These are phyloP conservation scores for Breviolum minutum DNA, from an alignment of 73 alveolate species.

Conservation along the genomic window DNA sequence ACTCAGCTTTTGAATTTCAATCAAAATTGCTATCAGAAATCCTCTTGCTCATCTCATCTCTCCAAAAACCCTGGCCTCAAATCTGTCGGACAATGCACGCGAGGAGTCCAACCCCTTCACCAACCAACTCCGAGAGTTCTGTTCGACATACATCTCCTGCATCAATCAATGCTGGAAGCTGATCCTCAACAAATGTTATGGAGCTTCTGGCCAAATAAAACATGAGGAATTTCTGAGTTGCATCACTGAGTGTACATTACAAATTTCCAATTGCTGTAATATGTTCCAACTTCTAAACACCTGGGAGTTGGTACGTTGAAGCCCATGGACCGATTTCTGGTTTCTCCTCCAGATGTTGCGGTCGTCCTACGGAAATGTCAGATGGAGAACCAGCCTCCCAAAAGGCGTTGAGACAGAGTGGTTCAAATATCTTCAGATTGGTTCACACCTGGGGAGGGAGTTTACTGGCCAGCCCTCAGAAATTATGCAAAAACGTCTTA, in stretches of 20 bases:
- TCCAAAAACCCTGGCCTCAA: background rate
- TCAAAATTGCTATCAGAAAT: background rate
- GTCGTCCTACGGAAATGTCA: background rate
- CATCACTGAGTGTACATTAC: too few species aligned
- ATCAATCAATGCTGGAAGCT: background rate
- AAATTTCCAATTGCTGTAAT: too few species aligned
- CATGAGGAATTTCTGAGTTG: too few species aligned
- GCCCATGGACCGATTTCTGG: too few species aligned
- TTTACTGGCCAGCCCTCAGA: background rate
- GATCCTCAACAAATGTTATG: background rate
- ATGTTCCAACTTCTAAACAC: too few species aligned
- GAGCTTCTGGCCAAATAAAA: too few species aligned
- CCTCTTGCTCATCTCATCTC: background rate
- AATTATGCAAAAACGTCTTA: background rate
- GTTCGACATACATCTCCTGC: conserved; percentile 69
- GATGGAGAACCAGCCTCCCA: conserved; percentile 4
- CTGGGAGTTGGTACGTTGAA: too few species aligned
- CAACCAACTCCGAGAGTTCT: conserved; percentile 74
- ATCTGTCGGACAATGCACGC: conserved; percentile 12
- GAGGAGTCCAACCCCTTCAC: conserved; percentile 66
- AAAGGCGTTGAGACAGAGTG: background rate
- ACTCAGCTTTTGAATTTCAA: background rate
- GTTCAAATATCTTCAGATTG: too few species aligned
- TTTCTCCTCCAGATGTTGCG: conserved; percentile 11
- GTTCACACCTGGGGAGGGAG: too few species aligned